Evolutionary conservation across 805 yeast species (phyloP), one percentile per base, ranked within the genome.

Genomic region (Cyberlindnera mississippiensis): DNA sequence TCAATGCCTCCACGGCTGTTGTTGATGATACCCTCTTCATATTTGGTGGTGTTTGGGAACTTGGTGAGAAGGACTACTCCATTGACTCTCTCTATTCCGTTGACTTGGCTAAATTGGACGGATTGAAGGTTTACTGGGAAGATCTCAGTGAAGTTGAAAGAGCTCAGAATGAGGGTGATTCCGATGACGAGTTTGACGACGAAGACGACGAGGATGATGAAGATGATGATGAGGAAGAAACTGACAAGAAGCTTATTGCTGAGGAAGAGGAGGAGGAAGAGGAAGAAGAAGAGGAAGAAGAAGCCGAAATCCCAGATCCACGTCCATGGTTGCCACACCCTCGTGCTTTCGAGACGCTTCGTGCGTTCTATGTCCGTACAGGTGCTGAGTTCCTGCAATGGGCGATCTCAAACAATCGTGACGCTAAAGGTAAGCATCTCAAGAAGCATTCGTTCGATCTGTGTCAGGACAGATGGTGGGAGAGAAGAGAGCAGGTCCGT

Each of bases 281-380:
- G 32, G 86, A 72, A 12, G 76, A 60, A 2, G 82, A 71, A 35
- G 82, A 71, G 24, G n/a, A n/a, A n/a, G 79, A 71, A 3, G 83
- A 76, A 46, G 80, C 78, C 35, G 86, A 79, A 49, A 76, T 82
- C 52, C 95, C 96, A 14, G 99, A 91, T 63, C 85, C 83, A 34
- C 78, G 96, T 60, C 96, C 99, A 14, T 91, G 96, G 96, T 72
- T 91, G 41, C 97, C 98, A 36, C 97, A 90, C 61, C 99, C 99
- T 28, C 89, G 90, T 57, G 82, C 96, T 6, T 93, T 91, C 56
- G 98, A 91, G 66, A 67, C 78, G 2, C 69, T 91, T 46, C 79
- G 96, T 52, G 81, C 78, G 2, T 91, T 91, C 66, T 91, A 93
- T 61, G 68, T 83, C 17, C 82, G 96, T 57, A 80, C 95, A 1